Percentiles rank a stretch among this genome's conserved stretches.
These are phyloP conservation scores for Plasmodium falciparum DNA, from an alignment of 169 alveolate species.

Conservation along the genomic window DNA sequence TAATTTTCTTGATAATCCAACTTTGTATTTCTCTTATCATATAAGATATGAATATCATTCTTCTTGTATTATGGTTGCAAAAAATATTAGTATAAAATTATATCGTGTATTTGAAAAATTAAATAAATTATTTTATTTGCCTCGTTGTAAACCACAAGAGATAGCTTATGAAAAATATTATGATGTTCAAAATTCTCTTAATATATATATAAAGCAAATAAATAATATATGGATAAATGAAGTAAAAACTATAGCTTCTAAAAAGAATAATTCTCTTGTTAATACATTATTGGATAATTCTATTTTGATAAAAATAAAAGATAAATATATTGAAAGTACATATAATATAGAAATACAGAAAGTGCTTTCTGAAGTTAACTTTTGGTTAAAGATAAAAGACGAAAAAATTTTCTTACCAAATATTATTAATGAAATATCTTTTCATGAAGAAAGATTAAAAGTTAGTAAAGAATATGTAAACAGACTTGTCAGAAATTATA, in stretches of 20 bases:
- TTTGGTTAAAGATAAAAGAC: slow-evolving; percentile 71
- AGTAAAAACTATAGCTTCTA: slow-evolving; percentile 48
- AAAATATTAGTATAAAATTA: slow-evolving; percentile 52
- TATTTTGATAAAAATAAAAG: slow-evolving; percentile 47
- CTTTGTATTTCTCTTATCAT: slow-evolving; percentile 55
- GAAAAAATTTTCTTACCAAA: slow-evolving; percentile 69
- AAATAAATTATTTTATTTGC: slow-evolving; percentile 34
- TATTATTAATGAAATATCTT: slow-evolving; percentile 60
- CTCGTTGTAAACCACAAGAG: slow-evolving; percentile 51
- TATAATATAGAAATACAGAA: slow-evolving; percentile 55
- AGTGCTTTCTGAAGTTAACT: slow-evolving; percentile 52
- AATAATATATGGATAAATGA: slow-evolving; percentile 73
- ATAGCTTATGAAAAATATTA: slow-evolving; percentile 62
- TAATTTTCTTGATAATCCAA: slow-evolving; percentile 71
- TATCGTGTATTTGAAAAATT: slow-evolving; percentile 38
- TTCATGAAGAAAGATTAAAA: slow-evolving; percentile 75
- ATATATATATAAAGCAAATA: slow-evolving; percentile 70
- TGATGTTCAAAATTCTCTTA: slow-evolving; percentile 48
- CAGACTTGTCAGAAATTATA: slow-evolving; percentile 66
- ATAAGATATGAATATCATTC: slow-evolving; percentile 77
- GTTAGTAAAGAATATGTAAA: slow-evolving; percentile 71
- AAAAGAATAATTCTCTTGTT: slow-evolving; percentile 64
- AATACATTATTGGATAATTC: slow-evolving; percentile 61
- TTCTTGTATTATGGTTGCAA: slow-evolving; percentile 70
- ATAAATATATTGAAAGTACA: slow-evolving; percentile 60